Evolutionary conservation across 2,329 filamentous ascomycete genomes (phyloP), one percentile per base, ranked within the genome.

Genomic region (Pleochaeta shiraiana): DNA sequence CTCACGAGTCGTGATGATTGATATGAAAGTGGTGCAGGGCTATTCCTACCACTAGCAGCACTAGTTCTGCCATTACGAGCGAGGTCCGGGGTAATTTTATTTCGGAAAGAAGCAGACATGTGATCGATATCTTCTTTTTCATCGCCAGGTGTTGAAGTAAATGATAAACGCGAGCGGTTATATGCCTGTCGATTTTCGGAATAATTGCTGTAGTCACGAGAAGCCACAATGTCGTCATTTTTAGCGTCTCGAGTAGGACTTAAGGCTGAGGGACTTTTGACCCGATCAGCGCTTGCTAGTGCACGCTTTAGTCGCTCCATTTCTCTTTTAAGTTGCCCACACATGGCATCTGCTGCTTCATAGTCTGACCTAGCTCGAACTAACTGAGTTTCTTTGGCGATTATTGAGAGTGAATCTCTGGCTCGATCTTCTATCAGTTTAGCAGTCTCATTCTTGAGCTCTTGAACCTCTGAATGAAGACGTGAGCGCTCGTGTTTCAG

Each of bases 381-480:
- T 4, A 98, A 81, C 71, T 98, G 93, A 2, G 93, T 97, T 74
- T 98, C 93, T 75, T 98, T 98, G 16, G 93, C 93, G 74, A 97
- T 97, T 76, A 98, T 95, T 70, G 90, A 93, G 50, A 98, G 79
- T 0, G 96, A 90, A 71, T 98, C 92, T 60, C 92, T 82, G 0
- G 93, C 98, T 74, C 97, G 92, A 71, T 97, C 92, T 75, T 98
- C 93, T 67, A 98, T 98, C 37, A 98, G 79, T 67, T 93, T 87
- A 28, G 93, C 93, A 71, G 98, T 98, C 73, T 96, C 90, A 71
- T 95, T 95, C 76, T 96, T 95, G 33, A 98, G 81, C 75, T 97
- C 93, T 69, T 92, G 87, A 50, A 97, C 86, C 73, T 96, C 90
- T 0, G 90, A 93, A 66, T 84, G 81, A 61, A 95, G 81, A 71